Conservation (phyloP, 139 green algal species). For the Chlamydomonas applanata region DNA sequence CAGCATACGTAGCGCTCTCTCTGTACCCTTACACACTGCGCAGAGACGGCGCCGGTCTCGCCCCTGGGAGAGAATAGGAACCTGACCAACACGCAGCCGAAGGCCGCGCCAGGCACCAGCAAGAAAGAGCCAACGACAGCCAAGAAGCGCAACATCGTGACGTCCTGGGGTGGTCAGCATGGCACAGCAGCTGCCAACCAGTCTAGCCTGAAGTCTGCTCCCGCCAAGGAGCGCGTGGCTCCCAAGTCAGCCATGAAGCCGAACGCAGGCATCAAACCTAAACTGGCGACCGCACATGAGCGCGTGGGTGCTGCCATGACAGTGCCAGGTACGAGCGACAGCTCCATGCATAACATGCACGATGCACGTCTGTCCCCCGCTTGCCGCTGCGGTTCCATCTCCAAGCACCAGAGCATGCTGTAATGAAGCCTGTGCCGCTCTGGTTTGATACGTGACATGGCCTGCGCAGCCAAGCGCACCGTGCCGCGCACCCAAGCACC, state of each 20-base stretch:
- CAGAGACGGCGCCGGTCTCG: not conserved
- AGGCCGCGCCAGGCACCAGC: not conserved
- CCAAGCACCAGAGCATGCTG: no score
- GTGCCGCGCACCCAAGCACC: no score
- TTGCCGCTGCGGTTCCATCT: no score
- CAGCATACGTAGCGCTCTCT: no score
- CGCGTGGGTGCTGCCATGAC: not conserved
- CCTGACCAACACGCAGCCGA: not conserved
- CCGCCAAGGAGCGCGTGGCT: not conserved
- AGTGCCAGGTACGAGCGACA: not conserved
- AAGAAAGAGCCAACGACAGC: not conserved
- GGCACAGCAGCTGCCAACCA: not conserved
- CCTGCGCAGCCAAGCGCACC: no score
- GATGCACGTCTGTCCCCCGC: no score
- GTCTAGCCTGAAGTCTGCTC: not conserved
- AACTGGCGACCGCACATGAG: not conserved
- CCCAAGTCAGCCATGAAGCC: slow-evolving; percentile 9
- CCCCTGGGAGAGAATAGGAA: not conserved
- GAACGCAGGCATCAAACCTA: not conserved
- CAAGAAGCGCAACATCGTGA: slow-evolving; percentile 52
- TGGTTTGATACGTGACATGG: no score
- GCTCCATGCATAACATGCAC: not conserved
- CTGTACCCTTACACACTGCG: not conserved
- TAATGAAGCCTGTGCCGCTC: no score
- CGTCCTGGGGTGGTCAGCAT: slow-evolving; percentile 18